These are phyloP conservation scores for Aspergillus puulaauensis DNA, from an alignment of 2,329 filamentous ascomycete species.

Conservation along the genomic window DNA sequence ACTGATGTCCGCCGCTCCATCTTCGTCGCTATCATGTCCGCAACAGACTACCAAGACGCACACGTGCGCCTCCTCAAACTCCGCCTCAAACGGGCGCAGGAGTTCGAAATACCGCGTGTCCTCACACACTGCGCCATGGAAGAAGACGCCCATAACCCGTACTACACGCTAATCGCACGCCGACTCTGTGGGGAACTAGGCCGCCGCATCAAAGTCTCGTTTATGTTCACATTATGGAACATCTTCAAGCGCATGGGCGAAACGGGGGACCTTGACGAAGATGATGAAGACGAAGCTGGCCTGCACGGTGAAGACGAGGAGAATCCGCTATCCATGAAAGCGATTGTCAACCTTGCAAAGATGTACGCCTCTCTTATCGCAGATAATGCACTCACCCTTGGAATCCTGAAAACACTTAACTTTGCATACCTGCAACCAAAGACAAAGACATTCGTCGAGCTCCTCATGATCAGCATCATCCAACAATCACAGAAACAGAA, in stretches of 20 bases:
- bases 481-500: conserved; percentile 61
- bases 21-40: conserved; percentile 86
- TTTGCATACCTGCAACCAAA: conserved; percentile 74
- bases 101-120: conserved; percentile 82
- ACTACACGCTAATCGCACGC: conserved; percentile 82
- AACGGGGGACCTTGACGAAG: conserved; percentile 59
- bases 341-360: conserved; percentile 67
- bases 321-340: conserved; percentile 53
- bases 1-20: conserved; percentile 86
- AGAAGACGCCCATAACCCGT: conserved; percentile 84
- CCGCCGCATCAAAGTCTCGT: conserved; percentile 74
- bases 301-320: conserved; percentile 54
- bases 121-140: conserved; percentile 82
- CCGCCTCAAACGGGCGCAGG: conserved; percentile 79
- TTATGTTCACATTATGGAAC: conserved; percentile 84
- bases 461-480: conserved; percentile 74
- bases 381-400: conserved; percentile 59
- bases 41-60: conserved; percentile 79
- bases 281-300: conserved; percentile 56
- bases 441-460: conserved; percentile 75
- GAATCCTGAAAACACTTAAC: conserved; percentile 65
- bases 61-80: conserved; percentile 77
- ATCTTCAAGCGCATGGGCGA: conserved; percentile 86
- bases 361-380: conserved; percentile 64
- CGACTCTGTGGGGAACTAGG: conserved; percentile 68